Percentiles rank a stretch among this genome's conserved stretches.
Evolutionary conservation across 1,284 basidiomycete genomes (phyloP).

Genomic region (Phellopilus nigrolimitatus): DNA sequence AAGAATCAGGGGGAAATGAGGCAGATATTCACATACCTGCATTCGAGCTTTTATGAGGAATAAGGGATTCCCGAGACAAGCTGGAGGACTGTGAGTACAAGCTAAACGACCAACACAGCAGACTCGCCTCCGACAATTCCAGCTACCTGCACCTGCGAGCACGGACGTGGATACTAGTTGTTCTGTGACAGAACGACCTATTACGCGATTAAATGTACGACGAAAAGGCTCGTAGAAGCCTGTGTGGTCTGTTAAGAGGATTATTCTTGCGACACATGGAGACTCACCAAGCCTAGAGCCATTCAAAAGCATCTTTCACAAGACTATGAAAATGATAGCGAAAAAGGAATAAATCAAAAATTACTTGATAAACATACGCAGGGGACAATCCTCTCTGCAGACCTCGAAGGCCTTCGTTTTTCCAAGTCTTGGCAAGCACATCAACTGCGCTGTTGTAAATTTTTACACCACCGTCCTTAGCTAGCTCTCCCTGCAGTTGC

Average conservation of each 20-base stretch:
- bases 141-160: slow-evolving; percentile 80
- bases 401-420: slow-evolving; percentile 86
- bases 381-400: slow-evolving; percentile 88
- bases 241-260: slow-evolving; percentile 28
- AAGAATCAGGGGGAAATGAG: background rate
- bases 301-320: slow-evolving; percentile 78
- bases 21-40: slow-evolving; percentile 55
- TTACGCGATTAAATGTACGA: slow-evolving; percentile 59
- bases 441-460: slow-evolving; percentile 91
- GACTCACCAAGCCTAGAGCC: slow-evolving; percentile 84
- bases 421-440: slow-evolving; percentile 86
- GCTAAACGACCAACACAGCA: background rate
- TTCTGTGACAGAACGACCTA: slow-evolving; percentile 61
- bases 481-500: slow-evolving; percentile 91
- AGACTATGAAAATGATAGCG: slow-evolving; percentile 2
- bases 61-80: slow-evolving; percentile 87
- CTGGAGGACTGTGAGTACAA: slow-evolving; percentile 35
- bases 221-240: slow-evolving; percentile 96
- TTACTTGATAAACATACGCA: slow-evolving; percentile 91
- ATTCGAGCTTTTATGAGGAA: slow-evolving; percentile 97
- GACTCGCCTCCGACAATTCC: slow-evolving; percentile 81
- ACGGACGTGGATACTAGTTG: slow-evolving; percentile 74
- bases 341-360: slow-evolving; percentile 22
- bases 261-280: background rate
- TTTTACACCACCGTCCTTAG: slow-evolving; percentile 64